Base-by-base conservation (phyloP, 2,329 filamentous ascomycete genomes). In the Alternaria ethzedia region DNA sequence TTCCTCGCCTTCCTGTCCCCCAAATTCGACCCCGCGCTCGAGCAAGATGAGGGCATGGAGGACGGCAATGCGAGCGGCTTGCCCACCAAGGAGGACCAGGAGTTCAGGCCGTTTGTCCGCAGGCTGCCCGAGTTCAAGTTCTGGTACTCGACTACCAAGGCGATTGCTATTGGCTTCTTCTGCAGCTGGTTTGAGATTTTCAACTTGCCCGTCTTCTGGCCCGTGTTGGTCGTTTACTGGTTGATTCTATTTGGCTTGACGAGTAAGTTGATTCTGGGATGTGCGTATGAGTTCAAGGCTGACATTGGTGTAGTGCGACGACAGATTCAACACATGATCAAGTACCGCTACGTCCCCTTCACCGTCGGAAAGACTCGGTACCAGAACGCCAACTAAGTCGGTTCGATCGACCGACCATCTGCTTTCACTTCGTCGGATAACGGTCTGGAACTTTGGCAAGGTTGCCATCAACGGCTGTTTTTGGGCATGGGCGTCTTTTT, bases 241-340 rank as follows among this genome's bases (percentile, higher is more conserved):
- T 86, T 99, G 80, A 97, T 99, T 78, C 86, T 99, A 65, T 97
- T 99, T 78, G 87, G 94, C 75, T 84, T 99, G 82, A 99, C 96
- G 59, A 99, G 94, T 97, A 86, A 80, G 93, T 88, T 54, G 49
- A 4, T 21, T 6, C 12, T 13, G 10, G 7, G 20, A 26, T 13
- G 3, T 11, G 11, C 20, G 9, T 6, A 26, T 12, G 30, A 9
- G 28, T 23, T 20, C 12, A 0, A 45, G 26, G 32, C 65, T 66
- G 56, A 67, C 26, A 50, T 23, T 20, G 55, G 25, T 21, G 28
- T 73, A 97, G 94, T 99, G 96, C 90, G 96, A 82, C 93, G 96
- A 86, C 96, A 99, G 84, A 99, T 99, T 74, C 96, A 99, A 85
- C 96, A 98, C 84, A 99, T 99, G 96, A 95, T 99, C 87, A 99